phyloP scores from a whole-genome alignment of 129 eudicot species.

The Scalesia atractyloides region DNA sequence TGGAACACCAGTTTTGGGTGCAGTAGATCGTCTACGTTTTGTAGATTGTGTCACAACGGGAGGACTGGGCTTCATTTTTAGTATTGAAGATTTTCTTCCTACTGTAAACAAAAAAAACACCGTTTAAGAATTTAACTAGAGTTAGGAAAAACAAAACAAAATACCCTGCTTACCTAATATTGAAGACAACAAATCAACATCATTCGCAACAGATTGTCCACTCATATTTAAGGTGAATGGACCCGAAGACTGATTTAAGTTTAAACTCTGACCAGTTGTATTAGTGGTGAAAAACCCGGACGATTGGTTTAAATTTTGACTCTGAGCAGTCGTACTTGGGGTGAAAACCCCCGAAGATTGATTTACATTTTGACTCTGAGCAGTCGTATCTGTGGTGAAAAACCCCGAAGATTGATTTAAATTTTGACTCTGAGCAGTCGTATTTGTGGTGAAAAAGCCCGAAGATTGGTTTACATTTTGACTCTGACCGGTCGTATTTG shows the following conservation, averaged over 20 bases:
- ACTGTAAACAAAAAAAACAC: constrained; percentile 45
- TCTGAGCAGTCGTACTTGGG: constrained; percentile 40
- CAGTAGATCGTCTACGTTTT: constrained; percentile 60
- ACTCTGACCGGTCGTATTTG: not conserved
- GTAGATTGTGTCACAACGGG: constrained; percentile 42
- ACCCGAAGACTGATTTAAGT: constrained; percentile 5
- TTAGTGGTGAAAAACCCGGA: not conserved
- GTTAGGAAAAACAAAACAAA: not conserved
- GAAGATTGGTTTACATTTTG: not conserved
- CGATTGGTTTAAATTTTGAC: constrained; percentile 25
- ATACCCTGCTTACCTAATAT: constrained; percentile 66
- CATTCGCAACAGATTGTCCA: constrained; percentile 55
- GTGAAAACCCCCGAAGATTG: too few species aligned
- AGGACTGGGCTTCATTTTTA: constrained; percentile 70
- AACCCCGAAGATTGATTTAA: constrained; percentile 18
- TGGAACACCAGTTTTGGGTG: constrained; percentile 46
- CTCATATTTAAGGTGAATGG: constrained; percentile 33
- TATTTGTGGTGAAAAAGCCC: not conserved
- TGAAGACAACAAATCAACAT: constrained; percentile 89
- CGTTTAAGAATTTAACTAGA: constrained; percentile 2
- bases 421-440: constrained; percentile 23
- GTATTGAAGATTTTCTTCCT: constrained; percentile 66
- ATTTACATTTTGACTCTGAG: too few species aligned
- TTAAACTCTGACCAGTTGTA: not conserved
- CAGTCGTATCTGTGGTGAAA: constrained; percentile 55